Conservation (phyloP, 1,284 basidiomycete species). For the Gymnopus androsaceus region DNA sequence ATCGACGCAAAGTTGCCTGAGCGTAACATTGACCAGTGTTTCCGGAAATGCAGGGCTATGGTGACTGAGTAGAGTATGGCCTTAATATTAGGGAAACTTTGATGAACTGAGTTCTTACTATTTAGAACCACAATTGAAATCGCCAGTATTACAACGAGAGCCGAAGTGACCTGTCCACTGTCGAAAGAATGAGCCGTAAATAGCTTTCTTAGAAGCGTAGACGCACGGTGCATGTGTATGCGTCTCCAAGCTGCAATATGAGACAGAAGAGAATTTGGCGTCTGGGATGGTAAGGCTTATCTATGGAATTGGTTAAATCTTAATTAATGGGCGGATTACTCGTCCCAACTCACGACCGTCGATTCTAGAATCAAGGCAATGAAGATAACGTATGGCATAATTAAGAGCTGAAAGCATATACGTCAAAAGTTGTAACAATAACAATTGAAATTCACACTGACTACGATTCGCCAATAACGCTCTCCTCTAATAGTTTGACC, state of each 20-base stretch:
- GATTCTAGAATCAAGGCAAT: slow-evolving; percentile 3
- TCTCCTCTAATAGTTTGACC: neutral
- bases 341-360: neutral
- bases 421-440: neutral
- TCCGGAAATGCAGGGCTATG: neutral
- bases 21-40: neutral
- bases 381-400: slow-evolving; percentile 6
- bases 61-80: neutral
- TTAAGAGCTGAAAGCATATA: neutral
- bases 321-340: neutral
- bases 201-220: neutral
- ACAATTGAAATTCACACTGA: neutral
- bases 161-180: slow-evolving; percentile 2
- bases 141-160: slow-evolving; percentile 1
- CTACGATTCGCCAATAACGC: neutral
- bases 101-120: neutral
- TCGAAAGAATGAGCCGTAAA: neutral
- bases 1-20: slow-evolving; percentile 3
- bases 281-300: neutral
- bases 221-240: slow-evolving; percentile 6
- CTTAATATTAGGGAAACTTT: neutral
- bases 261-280: neutral
- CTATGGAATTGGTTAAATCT: neutral
- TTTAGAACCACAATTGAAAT: slow-evolving; percentile 5
- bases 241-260: slow-evolving; percentile 10